These are phyloP conservation scores for Pseudopithomyces chartarum DNA, from an alignment of 2,329 filamentous ascomycete species.

Conservation along the genomic window DNA sequence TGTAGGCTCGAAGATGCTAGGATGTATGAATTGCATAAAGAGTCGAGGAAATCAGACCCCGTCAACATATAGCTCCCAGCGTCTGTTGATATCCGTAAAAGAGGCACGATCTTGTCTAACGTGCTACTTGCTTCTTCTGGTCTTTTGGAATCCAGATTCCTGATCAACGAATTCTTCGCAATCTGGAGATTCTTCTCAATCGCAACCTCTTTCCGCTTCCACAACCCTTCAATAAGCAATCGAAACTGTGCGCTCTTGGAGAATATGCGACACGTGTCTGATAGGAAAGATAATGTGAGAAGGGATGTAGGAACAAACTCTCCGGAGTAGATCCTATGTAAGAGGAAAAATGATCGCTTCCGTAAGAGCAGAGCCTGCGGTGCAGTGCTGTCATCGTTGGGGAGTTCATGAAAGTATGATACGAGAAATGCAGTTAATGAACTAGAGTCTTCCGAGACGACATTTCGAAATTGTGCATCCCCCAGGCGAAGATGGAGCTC, in stretches of 20 bases:
- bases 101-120: slow-evolving; percentile 64
- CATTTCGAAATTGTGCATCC: slow-evolving; percentile 59
- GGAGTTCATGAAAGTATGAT: slow-evolving; percentile 66
- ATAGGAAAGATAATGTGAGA: slow-evolving; percentile 69
- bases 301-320: slow-evolving; percentile 54
- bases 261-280: slow-evolving; percentile 70
- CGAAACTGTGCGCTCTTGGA: slow-evolving; percentile 64
- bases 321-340: slow-evolving; percentile 61
- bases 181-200: slow-evolving; percentile 63
- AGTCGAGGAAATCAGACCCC: slow-evolving; percentile 86
- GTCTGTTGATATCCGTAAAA: slow-evolving; percentile 66
- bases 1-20: slow-evolving; percentile 67
- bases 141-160: slow-evolving; percentile 66
- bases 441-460: slow-evolving; percentile 58
- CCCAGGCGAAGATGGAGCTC: slow-evolving; percentile 67
- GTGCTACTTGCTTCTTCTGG: slow-evolving; percentile 60
- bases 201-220: slow-evolving; percentile 54
- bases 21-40: slow-evolving; percentile 68
- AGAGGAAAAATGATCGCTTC: slow-evolving; percentile 68
- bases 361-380: slow-evolving; percentile 59
- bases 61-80: slow-evolving; percentile 70
- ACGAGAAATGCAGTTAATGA: slow-evolving; percentile 67
- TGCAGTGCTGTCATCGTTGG: slow-evolving; percentile 31
- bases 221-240: slow-evolving; percentile 56
- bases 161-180: slow-evolving; percentile 67